Percentiles rank a stretch among this genome's conserved stretches.
These are phyloP conservation scores for Chloropicon primus DNA, from an alignment of 139 green algal genomes.

Conservation along the genomic window DNA sequence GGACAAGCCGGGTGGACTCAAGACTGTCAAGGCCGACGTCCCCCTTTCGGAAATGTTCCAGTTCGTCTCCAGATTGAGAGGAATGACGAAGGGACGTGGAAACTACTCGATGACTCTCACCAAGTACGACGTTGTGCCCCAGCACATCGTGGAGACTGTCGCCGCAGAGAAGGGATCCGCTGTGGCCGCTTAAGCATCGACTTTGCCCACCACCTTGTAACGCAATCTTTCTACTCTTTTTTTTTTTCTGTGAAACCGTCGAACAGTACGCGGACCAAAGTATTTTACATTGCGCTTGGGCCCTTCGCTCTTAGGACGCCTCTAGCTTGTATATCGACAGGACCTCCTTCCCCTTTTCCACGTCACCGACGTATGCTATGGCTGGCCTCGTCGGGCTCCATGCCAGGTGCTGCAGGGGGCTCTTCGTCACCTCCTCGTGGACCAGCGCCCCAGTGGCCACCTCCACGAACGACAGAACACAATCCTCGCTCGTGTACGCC, in stretches of 20 bases:
- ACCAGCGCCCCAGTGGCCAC: neutral
- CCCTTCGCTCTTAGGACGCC: no score
- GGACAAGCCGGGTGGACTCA: conserved; percentile 88
- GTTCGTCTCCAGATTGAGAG: conserved; percentile 85
- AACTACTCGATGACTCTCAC: conserved; percentile 89
- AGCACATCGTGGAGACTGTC: conserved; percentile 85
- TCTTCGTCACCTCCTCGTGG: neutral
- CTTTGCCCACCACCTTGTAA: no score
- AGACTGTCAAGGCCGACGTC: conserved; percentile 73
- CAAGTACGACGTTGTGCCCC: conserved; percentile 84
- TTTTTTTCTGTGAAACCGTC: no score
- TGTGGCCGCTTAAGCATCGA: neutral
- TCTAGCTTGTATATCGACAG: neutral
- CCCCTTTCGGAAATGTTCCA: conserved; percentile 96
- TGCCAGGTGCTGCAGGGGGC: neutral
- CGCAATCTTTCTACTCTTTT: no score
- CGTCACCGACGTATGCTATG: neutral
- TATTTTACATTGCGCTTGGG: no score
- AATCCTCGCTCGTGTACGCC: neutral
- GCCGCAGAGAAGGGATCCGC: conserved; percentile 21
- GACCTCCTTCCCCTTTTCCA: neutral
- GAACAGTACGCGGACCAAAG: no score
- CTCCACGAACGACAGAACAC: neutral
- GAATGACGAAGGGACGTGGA: conserved; percentile 92
- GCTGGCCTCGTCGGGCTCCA: neutral